A percentile compares a stretch with the other conserved stretches of the same genome.
These are phyloP conservation scores for Fusarium luffae DNA, from an alignment of 2,329 filamentous ascomycete genomes.

Conservation along the genomic window DNA sequence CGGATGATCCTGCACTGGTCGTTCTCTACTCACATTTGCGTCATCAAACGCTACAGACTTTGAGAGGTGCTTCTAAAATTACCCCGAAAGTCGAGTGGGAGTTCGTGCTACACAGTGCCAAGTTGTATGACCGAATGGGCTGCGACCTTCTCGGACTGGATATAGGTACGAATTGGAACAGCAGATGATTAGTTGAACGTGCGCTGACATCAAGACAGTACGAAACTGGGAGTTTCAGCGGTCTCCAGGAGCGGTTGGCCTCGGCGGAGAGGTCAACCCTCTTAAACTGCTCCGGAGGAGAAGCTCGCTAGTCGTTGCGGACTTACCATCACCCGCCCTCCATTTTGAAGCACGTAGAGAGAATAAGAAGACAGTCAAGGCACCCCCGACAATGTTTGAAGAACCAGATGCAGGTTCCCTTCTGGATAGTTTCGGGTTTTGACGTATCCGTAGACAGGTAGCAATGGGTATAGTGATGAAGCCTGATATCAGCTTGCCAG, in stretches of 20 bases:
- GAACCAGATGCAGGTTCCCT: conserved; percentile 92
- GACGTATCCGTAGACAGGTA: neutral
- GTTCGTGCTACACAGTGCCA: conserved; percentile 87
- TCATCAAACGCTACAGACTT: conserved; percentile 82
- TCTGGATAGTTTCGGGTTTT: conserved; percentile 95
- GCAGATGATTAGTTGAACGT: neutral
- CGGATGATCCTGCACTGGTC: conserved; percentile 90
- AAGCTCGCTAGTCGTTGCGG: conserved; percentile 83
- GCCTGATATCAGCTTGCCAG: neutral
- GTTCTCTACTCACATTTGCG: conserved; percentile 89
- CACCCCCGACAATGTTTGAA: conserved; percentile 81
- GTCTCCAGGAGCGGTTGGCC: conserved; percentile 48
- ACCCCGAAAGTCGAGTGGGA: conserved; percentile 85
- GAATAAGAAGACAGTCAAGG: conserved; percentile 58
- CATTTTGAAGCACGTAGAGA: conserved; percentile 55
- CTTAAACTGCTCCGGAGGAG: conserved; percentile 75
- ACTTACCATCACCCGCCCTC: conserved; percentile 65
- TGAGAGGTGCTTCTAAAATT: conserved; percentile 85
- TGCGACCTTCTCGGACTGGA: conserved; percentile 91
- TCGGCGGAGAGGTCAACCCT: conserved; percentile 68
- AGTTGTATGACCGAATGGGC: conserved; percentile 89
- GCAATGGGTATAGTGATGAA: neutral
- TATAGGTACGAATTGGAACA: conserved; percentile 68
- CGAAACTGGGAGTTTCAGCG: conserved; percentile 84
- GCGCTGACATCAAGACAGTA: conserved; percentile 59